phyloP scores from a whole-genome alignment of 2,329 filamentous ascomycete species.

The Aspergillus sp. region DNA sequence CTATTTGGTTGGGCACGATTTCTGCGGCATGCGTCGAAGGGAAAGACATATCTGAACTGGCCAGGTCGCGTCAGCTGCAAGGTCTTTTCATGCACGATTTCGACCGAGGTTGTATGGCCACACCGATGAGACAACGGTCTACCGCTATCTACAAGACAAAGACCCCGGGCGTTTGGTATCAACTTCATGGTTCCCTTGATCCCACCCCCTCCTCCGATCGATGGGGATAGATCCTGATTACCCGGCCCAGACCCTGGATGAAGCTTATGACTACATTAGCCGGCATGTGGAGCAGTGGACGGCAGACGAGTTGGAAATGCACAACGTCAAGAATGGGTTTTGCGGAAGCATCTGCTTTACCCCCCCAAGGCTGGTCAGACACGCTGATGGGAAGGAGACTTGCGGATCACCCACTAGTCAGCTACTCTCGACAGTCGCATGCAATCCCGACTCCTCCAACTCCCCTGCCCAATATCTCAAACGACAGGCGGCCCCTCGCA shows the following conservation, averaged over 20 bases:
- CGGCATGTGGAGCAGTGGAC: slow-evolving; percentile 22
- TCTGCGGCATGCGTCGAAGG: slow-evolving; percentile 32
- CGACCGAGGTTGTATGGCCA: slow-evolving; percentile 28
- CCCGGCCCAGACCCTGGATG: background rate
- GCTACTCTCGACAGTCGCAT: slow-evolving; percentile 27
- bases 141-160: slow-evolving; percentile 44
- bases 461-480: background rate
- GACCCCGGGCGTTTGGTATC: slow-evolving; percentile 40
- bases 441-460: slow-evolving; percentile 28
- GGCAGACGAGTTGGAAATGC: slow-evolving; percentile 33
- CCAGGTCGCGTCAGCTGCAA: slow-evolving; percentile 21
- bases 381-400: slow-evolving; percentile 39
- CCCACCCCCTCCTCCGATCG: slow-evolving; percentile 37
- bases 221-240: slow-evolving; percentile 36
- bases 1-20: slow-evolving; percentile 38
- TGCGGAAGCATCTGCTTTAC: slow-evolving; percentile 39
- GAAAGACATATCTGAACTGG: slow-evolving; percentile 19
- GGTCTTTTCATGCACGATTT: slow-evolving; percentile 27
- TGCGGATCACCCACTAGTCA: slow-evolving; percentile 37
- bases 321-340: slow-evolving; percentile 32
- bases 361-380: slow-evolving; percentile 35
- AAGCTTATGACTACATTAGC: slow-evolving; percentile 3
- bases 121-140: slow-evolving; percentile 32
- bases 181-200: slow-evolving; percentile 44
- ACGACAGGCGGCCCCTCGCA: slow-evolving; percentile 19